Evolutionary conservation across 208 protist genomes (phyloP).

Genomic region (Novymonas esmeraldas): DNA sequence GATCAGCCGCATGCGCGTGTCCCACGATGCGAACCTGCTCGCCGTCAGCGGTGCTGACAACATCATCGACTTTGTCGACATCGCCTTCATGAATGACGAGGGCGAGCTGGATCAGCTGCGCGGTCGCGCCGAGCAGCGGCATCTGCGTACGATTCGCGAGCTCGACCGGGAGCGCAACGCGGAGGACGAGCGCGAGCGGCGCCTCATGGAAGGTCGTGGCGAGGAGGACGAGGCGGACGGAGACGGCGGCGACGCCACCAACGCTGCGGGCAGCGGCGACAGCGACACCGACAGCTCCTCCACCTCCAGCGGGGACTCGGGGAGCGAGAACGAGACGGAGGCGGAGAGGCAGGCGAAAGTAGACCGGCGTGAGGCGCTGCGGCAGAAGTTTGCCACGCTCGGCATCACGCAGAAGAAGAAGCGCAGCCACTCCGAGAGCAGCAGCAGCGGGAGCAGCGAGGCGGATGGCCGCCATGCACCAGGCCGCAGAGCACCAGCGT

Average conservation of each 20-base stretch:
- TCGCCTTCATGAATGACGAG: constrained; percentile 84
- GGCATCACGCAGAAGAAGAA: constrained; percentile 9
- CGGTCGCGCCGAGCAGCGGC: constrained; percentile 72
- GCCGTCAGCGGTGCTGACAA: constrained; percentile 80
- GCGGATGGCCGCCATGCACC: too few species aligned
- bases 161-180: constrained; percentile 62
- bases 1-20: constrained; percentile 80
- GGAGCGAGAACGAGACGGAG: not conserved
- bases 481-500: too few species aligned
- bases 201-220: constrained; percentile 15
- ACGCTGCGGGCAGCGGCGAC: not conserved
- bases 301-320: not conserved
- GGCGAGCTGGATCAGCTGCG: constrained; percentile 74
- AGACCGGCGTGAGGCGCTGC: constrained; percentile 3
- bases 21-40: constrained; percentile 70
- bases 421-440: constrained; percentile 7
- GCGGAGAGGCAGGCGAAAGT: constrained; percentile 10
- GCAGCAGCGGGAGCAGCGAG: constrained; percentile 10
- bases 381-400: constrained; percentile 14
- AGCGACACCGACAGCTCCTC: not conserved
- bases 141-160: constrained; percentile 71
- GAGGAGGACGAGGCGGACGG: not conserved
- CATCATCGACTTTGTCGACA: constrained; percentile 91
- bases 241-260: not conserved
- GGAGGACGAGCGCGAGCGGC: constrained; percentile 33